Evolutionary conservation across 345 rosid genomes (phyloP).

Genomic region (Combretum micranthum): DNA sequence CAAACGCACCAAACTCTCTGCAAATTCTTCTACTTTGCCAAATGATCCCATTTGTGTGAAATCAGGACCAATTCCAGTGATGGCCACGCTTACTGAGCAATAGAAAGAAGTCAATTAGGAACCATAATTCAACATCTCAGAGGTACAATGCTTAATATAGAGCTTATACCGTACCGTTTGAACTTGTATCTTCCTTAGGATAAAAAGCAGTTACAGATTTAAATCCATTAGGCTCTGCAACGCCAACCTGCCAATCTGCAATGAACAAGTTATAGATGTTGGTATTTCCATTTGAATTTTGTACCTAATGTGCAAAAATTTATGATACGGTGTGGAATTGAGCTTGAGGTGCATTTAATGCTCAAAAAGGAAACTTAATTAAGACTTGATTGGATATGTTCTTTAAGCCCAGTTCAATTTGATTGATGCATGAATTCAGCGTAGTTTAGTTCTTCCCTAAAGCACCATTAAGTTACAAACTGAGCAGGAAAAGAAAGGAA

Average conservation of each 20-base stretch:
- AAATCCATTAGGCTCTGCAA: constrained; percentile 69
- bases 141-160: neutral
- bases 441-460: no score
- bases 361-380: no score
- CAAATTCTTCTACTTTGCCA: constrained; percentile 89
- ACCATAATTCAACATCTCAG: neutral
- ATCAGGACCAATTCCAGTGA: constrained; percentile 90
- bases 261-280: neutral
- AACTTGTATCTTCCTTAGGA: constrained; percentile 48
- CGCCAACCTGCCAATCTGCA: constrained; percentile 75
- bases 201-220: constrained; percentile 83
- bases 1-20: constrained; percentile 63
- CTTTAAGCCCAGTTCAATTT: no score
- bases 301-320: neutral
- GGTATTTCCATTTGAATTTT: no score
- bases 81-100: constrained; percentile 48
- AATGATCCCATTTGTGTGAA: constrained; percentile 87
- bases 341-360: no score
- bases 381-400: no score
- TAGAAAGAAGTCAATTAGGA: constrained; percentile 8
- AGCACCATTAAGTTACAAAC: no score
- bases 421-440: no score
- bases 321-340: neutral
- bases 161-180: constrained; percentile 42
- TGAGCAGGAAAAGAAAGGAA: no score